Conservation (phyloP, 2,329 filamentous ascomycete genomes). For the Sporothrix euskadiensis region DNA sequence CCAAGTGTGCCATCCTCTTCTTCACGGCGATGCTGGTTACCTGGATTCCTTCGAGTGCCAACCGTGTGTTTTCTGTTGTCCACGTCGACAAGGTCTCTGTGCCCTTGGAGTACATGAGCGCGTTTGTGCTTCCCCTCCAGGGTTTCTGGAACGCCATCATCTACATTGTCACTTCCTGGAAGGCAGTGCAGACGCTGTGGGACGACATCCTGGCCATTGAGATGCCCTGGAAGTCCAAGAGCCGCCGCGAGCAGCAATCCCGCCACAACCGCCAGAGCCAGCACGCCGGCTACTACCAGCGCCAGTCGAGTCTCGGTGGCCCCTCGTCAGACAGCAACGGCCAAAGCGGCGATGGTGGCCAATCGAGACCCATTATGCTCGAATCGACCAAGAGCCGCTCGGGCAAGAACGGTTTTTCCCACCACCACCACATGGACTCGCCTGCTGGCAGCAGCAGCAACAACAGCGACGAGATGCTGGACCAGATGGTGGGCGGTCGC, state of each 20-base stretch:
- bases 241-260: conserved; percentile 21
- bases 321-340: neutral
- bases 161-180: conserved; percentile 69
- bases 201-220: conserved; percentile 39
- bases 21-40: conserved; percentile 71
- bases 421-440: conserved; percentile 7
- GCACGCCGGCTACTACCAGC: conserved; percentile 20
- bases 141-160: conserved; percentile 84
- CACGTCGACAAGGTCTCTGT: conserved; percentile 55
- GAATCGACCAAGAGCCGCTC: neutral
- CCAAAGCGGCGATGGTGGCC: neutral
- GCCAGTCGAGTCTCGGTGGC: conserved; percentile 22
- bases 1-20: conserved; percentile 70
- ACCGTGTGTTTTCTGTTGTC: conserved; percentile 70
- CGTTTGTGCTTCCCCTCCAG: conserved; percentile 75
- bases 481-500: conserved; percentile 33
- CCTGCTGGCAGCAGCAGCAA: conserved; percentile 23
- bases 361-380: neutral
- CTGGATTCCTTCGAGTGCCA: conserved; percentile 76
- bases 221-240: conserved; percentile 30
- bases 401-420: neutral
- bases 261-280: conserved; percentile 32
- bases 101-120: conserved; percentile 67
- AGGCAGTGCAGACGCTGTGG: conserved; percentile 57
- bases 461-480: conserved; percentile 30